A percentile compares a stretch with the other conserved stretches of the same genome.
Evolutionary conservation across 331 rosid genomes (phyloP).

Genomic region (Spiraea crenata): DNA sequence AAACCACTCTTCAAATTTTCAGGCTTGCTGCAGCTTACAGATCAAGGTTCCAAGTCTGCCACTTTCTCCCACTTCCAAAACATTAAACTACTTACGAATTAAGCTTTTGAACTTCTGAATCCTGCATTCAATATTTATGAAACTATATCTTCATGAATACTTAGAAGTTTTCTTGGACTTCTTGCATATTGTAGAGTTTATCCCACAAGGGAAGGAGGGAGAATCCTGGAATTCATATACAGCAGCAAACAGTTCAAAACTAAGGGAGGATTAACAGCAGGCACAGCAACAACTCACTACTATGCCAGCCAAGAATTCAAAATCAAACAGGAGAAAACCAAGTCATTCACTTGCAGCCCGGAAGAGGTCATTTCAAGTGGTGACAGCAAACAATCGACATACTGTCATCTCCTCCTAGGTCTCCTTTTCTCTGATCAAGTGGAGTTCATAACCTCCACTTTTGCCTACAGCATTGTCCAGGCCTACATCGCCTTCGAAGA

Average conservation of each 20-base stretch:
- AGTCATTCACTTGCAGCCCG: conserved; percentile 82
- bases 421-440: conserved; percentile 65
- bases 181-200: conserved; percentile 40
- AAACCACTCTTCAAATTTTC: conserved; percentile 86
- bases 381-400: conserved; percentile 74
- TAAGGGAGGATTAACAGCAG: conserved; percentile 68
- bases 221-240: conserved; percentile 77
- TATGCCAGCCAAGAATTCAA: conserved; percentile 83
- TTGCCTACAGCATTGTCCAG: conserved; percentile 74
- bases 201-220: conserved; percentile 77
- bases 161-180: not conserved
- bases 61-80: not conserved
- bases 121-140: not conserved
- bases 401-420: conserved; percentile 91
- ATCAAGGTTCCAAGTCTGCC: conserved; percentile 55
- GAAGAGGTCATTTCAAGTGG: conserved; percentile 77
- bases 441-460: conserved; percentile 76
- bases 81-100: not conserved
- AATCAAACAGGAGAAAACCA: conserved; percentile 64
- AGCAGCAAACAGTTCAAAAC: conserved; percentile 77
- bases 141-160: not conserved
- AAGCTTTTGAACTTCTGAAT: no score
- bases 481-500: conserved; percentile 65
- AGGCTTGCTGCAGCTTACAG: conserved; percentile 82
- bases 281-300: conserved; percentile 94